These are phyloP conservation scores for Funneliformis mosseae DNA, from an alignment of 192 early-diverging fungal genomes.

Conservation along the genomic window DNA sequence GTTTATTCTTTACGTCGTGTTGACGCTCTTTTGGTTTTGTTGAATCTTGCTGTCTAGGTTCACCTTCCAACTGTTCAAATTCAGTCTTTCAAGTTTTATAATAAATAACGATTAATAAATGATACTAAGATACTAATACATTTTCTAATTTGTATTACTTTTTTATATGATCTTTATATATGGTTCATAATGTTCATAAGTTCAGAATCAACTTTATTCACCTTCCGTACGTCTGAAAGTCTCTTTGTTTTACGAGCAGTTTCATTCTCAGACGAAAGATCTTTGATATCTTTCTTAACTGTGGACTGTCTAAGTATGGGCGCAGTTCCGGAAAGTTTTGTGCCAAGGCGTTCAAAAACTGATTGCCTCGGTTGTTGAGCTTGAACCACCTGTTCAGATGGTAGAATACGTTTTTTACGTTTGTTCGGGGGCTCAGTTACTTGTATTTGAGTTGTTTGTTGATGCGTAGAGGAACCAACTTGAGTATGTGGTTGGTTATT, in stretches of 20 bases:
- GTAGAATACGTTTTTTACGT: constrained; percentile 19
- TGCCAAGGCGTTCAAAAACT: constrained; percentile 27
- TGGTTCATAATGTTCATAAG: background rate
- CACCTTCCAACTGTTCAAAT: constrained; percentile 6
- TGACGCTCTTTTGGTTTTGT: background rate
- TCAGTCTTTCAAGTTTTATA: constrained; percentile 14
- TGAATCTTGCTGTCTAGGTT: background rate
- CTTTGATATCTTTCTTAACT: constrained; percentile 13
- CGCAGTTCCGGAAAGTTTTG: background rate
- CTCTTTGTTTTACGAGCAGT: background rate
- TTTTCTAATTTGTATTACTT: background rate
- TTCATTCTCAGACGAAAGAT: background rate
- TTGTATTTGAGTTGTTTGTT: background rate
- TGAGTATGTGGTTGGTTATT: background rate
- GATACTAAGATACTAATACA: too few species aligned
- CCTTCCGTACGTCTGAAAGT: constrained; percentile 19
- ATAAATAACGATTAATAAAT: background rate
- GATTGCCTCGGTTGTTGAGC: constrained; percentile 12
- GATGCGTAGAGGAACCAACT: background rate
- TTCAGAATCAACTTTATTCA: background rate
- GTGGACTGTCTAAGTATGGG: background rate
- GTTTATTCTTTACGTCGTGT: background rate
- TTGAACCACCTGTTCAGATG: background rate
- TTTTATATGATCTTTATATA: background rate
- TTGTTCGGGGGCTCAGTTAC: background rate